Evolutionary conservation across 257 asterid species (phyloP), one percentile per base, ranked within the genome.

Genomic region (Paulownia fortunei): DNA sequence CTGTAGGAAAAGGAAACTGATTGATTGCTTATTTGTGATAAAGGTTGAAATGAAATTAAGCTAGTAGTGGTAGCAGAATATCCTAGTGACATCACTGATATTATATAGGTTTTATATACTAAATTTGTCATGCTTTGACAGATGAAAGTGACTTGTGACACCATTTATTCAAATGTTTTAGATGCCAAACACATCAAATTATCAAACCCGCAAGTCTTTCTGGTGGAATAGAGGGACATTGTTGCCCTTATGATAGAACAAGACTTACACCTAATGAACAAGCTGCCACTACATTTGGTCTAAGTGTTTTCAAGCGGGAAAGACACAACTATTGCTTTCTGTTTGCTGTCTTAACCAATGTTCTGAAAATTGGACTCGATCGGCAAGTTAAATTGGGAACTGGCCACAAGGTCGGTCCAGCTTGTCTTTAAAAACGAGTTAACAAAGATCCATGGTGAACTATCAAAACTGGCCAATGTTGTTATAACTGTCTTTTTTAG

Each of bases 121-220:
- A 67, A 8, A 18, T 21, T 36, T 13, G 46, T 44, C 26, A 5
- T 7, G 21, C 5, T 18, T 62, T 63, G 61, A 49, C 16, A 18
- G 19, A 23, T 15, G 70, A 67, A 56, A 68, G 47, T 27, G 81
- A 77, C 76, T 27, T 32, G 41, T 76, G 23, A 27, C 58, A 44
- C 44, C 69, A 24, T 32, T 46, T 30, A 47, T 46, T 27, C 10
- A 54, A 60, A 18, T 32, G 37, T 26, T 39, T 58, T 4, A 63
- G 73, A 75, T 75, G 79, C 64, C 55, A 63, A 75, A 13, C 73
- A 26, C 8, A 67, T 76, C 81, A 76, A 24, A n/a, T 9, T 49
- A 63, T 47, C 65, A 64, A 62, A 26, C 77, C 19, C 18, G n/a
- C 16, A 30, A 32, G 37, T 4, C 21, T 51, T 51, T 32, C 19